Percentiles rank a stretch among this genome's conserved stretches.
Evolutionary conservation across 2,329 filamentous ascomycete species (phyloP).

Genomic region (Aspergillus ochraceoroseus): DNA sequence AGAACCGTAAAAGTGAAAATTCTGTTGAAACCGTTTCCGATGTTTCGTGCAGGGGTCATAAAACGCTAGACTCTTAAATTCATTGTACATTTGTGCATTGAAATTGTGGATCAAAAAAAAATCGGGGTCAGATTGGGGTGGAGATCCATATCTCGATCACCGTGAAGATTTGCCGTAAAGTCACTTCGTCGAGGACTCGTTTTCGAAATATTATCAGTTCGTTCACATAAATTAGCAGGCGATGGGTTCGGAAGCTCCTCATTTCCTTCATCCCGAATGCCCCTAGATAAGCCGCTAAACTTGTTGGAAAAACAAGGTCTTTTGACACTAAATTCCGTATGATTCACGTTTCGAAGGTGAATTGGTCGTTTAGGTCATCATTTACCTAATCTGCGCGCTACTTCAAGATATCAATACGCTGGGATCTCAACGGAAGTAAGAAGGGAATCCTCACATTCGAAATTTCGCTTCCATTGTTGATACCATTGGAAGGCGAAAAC

Average conservation of each 20-base stretch:
- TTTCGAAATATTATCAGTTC: slow-evolving; percentile 32
- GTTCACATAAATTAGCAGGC: slow-evolving; percentile 37
- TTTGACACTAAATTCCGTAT: slow-evolving; percentile 1
- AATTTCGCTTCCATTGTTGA: slow-evolving; percentile 31
- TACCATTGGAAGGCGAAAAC: slow-evolving; percentile 49
- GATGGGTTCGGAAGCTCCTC: slow-evolving; percentile 42
- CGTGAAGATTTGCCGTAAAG: slow-evolving; percentile 37
- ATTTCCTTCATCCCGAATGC: slow-evolving; percentile 51
- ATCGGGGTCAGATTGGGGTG: slow-evolving; percentile 72
- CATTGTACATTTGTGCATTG: slow-evolving; percentile 68
- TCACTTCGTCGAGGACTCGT: slow-evolving; percentile 49
- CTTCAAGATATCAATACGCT: slow-evolving; percentile 6
- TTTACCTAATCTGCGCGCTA: slow-evolving; percentile 7
- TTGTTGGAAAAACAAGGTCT: not conserved
- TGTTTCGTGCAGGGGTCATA: slow-evolving; percentile 56
- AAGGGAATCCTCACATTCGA: slow-evolving; percentile 36
- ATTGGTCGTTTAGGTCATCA: slow-evolving; percentile 6
- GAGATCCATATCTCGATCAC: slow-evolving; percentile 51
- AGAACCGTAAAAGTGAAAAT: slow-evolving; percentile 62
- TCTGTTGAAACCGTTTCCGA: slow-evolving; percentile 55
- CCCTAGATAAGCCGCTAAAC: slow-evolving; percentile 13
- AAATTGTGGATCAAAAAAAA: slow-evolving; percentile 71
- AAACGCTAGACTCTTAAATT: slow-evolving; percentile 64
- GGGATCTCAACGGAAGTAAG: slow-evolving; percentile 17
- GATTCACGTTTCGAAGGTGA: slow-evolving; percentile 1